Evolutionary conservation across 2,329 filamentous ascomycete genomes (phyloP).

Genomic region (Botrytis byssoidea): DNA sequence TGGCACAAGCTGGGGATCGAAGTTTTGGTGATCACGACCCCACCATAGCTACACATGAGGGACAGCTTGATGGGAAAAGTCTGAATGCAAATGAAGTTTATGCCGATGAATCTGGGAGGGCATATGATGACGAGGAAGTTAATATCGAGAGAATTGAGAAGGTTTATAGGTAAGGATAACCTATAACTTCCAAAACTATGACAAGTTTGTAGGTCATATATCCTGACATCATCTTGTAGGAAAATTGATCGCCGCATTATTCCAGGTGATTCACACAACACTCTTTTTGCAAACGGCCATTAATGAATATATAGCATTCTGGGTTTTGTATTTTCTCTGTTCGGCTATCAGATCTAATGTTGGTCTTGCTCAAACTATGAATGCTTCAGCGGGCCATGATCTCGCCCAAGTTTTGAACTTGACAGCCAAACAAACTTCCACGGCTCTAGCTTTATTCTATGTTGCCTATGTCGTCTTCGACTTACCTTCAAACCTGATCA

Average conservation of each 20-base stretch:
- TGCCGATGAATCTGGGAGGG: conserved; percentile 22
- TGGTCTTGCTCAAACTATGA: conserved; percentile 94
- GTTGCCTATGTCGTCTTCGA: conserved; percentile 91
- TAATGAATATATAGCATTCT: conserved; percentile 61
- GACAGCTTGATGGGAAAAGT: conserved; percentile 18
- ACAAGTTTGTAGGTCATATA: neutral
- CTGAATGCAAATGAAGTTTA: conserved; percentile 6
- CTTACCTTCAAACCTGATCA: conserved; percentile 81
- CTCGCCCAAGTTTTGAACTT: conserved; percentile 69
- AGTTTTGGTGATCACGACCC: conserved; percentile 21
- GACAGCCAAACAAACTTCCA: conserved; percentile 74
- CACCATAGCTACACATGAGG: conserved; percentile 6
- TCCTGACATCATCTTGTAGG: conserved; percentile 24
- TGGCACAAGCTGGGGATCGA: conserved; percentile 31
- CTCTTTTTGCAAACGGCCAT: neutral
- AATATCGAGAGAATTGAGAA: conserved; percentile 38
- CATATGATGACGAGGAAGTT: conserved; percentile 27
- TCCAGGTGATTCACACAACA: conserved; percentile 41
- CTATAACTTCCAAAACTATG: conserved; percentile 9
- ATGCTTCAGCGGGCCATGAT: conserved; percentile 66
- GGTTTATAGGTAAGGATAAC: conserved; percentile 40
- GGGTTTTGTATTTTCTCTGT: conserved; percentile 87
- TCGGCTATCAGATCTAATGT: conserved; percentile 91
- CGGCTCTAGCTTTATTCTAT: conserved; percentile 84
- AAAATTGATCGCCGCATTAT: conserved; percentile 59